A percentile compares a stretch with the other conserved stretches of the same genome.
These are phyloP conservation scores for Corrigiola litoralis DNA, from an alignment of 179 eudicot genomes.

Conservation along the genomic window DNA sequence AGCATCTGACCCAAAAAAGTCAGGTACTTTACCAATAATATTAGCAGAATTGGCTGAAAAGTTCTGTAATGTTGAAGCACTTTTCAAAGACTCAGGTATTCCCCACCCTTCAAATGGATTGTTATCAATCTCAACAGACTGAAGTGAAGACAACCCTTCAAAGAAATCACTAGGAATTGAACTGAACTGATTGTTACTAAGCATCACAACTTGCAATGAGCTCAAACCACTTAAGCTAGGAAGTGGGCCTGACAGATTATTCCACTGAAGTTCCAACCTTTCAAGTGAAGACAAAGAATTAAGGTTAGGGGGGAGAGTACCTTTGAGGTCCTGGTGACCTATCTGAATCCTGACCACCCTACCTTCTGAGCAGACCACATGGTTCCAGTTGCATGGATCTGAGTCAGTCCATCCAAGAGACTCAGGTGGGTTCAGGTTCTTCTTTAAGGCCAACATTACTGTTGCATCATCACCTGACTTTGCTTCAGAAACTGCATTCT, in stretches of 20 bases:
- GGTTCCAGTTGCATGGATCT: constrained; percentile 71
- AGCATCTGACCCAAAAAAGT: constrained; percentile 51
- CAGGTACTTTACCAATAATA: constrained; percentile 51
- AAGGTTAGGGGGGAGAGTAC: constrained; percentile 51
- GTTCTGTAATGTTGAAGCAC: constrained; percentile 47
- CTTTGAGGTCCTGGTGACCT: constrained; percentile 60
- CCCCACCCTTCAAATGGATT: constrained; percentile 62
- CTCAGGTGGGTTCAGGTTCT: constrained; percentile 42
- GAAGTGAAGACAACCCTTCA: constrained; percentile 50
- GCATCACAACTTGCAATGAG: constrained; percentile 56
- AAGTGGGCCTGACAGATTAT: constrained; percentile 55
- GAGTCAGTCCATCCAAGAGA: constrained; percentile 53
- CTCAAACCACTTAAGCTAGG: constrained; percentile 51
- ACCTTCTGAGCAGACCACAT: constrained; percentile 40
- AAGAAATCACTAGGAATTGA: constrained; percentile 61
- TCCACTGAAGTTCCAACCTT: constrained; percentile 68
- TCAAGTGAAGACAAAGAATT: constrained; percentile 43
- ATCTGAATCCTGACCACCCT: constrained; percentile 71
- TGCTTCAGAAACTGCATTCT: constrained; percentile 19
- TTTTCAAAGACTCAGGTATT: constrained; percentile 49
- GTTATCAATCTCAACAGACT: constrained; percentile 61
- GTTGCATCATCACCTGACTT: constrained; percentile 28
- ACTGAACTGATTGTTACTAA: constrained; percentile 51
- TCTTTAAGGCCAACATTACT: constrained; percentile 49
- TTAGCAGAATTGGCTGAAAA: constrained; percentile 70